phyloP scores from a whole-genome alignment of 2,329 filamentous ascomycete genomes.

The Sphaerulina populicola region DNA sequence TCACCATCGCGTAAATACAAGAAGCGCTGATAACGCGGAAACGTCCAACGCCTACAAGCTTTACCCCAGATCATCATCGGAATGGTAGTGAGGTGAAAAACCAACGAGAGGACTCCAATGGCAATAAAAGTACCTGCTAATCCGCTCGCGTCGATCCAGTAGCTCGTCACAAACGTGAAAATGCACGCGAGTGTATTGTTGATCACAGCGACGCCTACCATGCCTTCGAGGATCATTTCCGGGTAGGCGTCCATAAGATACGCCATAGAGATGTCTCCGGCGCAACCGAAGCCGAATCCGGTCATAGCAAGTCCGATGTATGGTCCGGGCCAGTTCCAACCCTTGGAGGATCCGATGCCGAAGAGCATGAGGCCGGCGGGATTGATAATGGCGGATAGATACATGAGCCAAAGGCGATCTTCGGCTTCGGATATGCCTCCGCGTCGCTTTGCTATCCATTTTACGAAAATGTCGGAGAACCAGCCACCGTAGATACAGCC shows the following conservation, averaged over 20 bases:
- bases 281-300: constrained; percentile 53
- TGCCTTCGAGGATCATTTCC: constrained; percentile 51
- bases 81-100: constrained; percentile 44
- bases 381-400: constrained; percentile 44
- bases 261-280: constrained; percentile 46
- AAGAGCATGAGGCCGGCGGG: constrained; percentile 48
- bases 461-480: constrained; percentile 49
- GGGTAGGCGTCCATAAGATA: constrained; percentile 51
- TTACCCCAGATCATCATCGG: constrained; percentile 52
- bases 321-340: constrained; percentile 46
- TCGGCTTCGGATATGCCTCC: constrained; percentile 50
- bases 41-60: constrained; percentile 42
- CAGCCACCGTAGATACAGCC: constrained; percentile 53
- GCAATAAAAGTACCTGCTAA: constrained; percentile 45
- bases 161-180: constrained; percentile 43
- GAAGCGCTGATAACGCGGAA: constrained; percentile 22
- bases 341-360: constrained; percentile 45
- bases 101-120: constrained; percentile 45
- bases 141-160: constrained; percentile 43
- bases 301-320: constrained; percentile 52
- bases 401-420: constrained; percentile 47
- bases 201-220: constrained; percentile 51
- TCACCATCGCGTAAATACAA: constrained; percentile 24
- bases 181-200: constrained; percentile 50
- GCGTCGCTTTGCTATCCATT: constrained; percentile 48